Percentiles rank a stretch among this genome's conserved stretches.
phyloP scores from a whole-genome alignment of 345 rosid genomes.

The Syzygium oleosum region DNA sequence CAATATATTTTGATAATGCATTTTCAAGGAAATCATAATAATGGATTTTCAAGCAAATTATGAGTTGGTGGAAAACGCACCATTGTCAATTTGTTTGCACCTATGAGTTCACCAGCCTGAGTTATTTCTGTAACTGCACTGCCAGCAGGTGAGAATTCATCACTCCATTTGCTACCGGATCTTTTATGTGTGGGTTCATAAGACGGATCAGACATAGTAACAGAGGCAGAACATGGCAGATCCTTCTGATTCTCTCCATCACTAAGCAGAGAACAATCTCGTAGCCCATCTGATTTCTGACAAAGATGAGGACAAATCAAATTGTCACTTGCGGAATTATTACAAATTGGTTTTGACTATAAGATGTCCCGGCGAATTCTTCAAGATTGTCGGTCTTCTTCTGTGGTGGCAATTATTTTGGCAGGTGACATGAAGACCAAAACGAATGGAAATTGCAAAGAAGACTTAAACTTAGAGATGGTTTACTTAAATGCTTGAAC shows the following conservation, averaged over 20 bases:
- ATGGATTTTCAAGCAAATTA: neutral
- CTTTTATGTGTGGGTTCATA: conserved; percentile 48
- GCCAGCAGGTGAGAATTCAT: conserved; percentile 56
- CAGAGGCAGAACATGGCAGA: conserved; percentile 39
- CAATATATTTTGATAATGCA: neutral
- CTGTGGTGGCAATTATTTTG: neutral
- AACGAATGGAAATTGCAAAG: neutral
- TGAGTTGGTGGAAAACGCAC: conserved; percentile 18
- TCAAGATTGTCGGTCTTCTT: neutral
- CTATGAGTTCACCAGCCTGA: conserved; percentile 48
- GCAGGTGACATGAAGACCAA: neutral
- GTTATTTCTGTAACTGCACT: conserved; percentile 64
- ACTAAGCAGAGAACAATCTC: conserved; percentile 42
- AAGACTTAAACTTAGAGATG: neutral
- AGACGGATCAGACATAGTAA: conserved; percentile 41
- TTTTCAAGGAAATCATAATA: neutral
- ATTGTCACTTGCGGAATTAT: neutral
- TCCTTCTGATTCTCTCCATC: conserved; percentile 54
- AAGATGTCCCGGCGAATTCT: neutral
- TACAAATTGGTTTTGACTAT: neutral
- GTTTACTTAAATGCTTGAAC: neutral
- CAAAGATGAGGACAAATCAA: neutral
- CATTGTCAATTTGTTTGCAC: conserved; percentile 31
- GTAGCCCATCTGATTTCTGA: conserved; percentile 48
- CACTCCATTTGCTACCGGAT: conserved; percentile 78